Evolutionary conservation across 2,329 filamentous ascomycete genomes (phyloP).

Genomic region (Incumbomyces delicatus): DNA sequence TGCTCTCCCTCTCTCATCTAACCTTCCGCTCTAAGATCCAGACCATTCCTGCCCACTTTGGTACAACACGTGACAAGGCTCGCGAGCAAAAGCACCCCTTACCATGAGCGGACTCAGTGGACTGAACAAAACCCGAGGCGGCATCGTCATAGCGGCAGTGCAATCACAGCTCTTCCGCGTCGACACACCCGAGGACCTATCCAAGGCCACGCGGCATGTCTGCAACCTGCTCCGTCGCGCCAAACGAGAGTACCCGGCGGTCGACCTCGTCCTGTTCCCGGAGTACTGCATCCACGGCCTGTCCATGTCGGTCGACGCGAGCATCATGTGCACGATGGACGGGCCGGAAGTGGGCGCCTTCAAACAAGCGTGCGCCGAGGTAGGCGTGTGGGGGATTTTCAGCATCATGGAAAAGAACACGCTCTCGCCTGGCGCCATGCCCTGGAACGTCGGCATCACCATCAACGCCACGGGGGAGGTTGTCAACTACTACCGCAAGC

Average conservation of each 20-base stretch:
- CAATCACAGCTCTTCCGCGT: slow-evolving; percentile 6
- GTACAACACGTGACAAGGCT: too few species aligned
- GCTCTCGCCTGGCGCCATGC: neutral
- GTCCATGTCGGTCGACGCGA: slow-evolving; percentile 1
- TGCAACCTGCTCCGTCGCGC: slow-evolving; percentile 4
- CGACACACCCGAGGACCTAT: neutral
- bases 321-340: slow-evolving; percentile 7
- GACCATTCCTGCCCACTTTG: too few species aligned
- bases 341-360: slow-evolving; percentile 6
- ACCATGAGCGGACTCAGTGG: slow-evolving; percentile 7
- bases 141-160: slow-evolving; percentile 6
- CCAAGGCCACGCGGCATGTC: neutral
- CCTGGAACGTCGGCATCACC: slow-evolving; percentile 9
- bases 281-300: slow-evolving; percentile 8
- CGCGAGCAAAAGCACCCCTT: too few species aligned
- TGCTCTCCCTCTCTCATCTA: too few species aligned
- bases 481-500: slow-evolving; percentile 7
- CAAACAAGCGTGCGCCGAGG: slow-evolving; percentile 2
- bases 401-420: slow-evolving; percentile 10
- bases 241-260: slow-evolving; percentile 6
- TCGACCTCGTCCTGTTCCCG: slow-evolving; percentile 5
- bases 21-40: too few species aligned
- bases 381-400: slow-evolving; percentile 7
- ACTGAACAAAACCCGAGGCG: slow-evolving; percentile 7
- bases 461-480: slow-evolving; percentile 3